Conservation (phyloP, 768 basidiomycete species). For the Pleurotus giganteus region DNA sequence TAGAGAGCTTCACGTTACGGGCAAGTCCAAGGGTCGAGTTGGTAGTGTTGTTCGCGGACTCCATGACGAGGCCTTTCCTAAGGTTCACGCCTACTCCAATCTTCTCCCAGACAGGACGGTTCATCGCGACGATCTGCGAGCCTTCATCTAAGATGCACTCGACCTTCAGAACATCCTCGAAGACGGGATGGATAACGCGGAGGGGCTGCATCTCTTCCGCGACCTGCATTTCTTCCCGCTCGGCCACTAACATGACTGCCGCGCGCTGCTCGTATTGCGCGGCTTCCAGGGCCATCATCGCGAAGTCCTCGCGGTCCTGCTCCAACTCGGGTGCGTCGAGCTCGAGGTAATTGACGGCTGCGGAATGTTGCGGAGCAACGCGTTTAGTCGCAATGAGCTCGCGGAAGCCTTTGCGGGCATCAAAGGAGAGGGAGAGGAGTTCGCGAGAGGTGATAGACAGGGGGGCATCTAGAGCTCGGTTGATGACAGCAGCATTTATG, state of each 20-base stretch:
- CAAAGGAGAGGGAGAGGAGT: conserved; percentile 18
- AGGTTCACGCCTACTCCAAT: conserved; percentile 10
- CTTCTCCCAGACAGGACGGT: background rate
- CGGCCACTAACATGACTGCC: too few species aligned
- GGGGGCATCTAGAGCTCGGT: conserved; percentile 14
- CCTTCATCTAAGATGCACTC: conserved; percentile 18
- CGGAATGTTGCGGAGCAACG: background rate
- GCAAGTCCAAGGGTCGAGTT: conserved; percentile 17
- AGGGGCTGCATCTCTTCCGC: background rate
- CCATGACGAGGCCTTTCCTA: conserved; percentile 17
- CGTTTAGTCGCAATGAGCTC: conserved; percentile 18
- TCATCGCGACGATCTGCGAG: conserved; percentile 13
- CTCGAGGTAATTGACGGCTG: background rate
- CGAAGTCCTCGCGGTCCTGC: background rate
- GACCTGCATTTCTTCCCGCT: too few species aligned
- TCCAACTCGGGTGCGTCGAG: background rate
- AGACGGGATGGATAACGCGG: conserved; percentile 10
- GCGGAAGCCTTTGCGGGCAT: conserved; percentile 14
- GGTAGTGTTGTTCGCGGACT: conserved; percentile 17
- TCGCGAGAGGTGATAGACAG: conserved; percentile 19
- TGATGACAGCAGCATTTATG: conserved; percentile 13
- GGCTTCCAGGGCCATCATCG: background rate
- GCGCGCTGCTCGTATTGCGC: too few species aligned
- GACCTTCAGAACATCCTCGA: conserved; percentile 9
- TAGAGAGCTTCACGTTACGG: conserved; percentile 12